phyloP scores from a whole-genome alignment of 345 rosid genomes.

The Erysimum cheiranthoides region DNA sequence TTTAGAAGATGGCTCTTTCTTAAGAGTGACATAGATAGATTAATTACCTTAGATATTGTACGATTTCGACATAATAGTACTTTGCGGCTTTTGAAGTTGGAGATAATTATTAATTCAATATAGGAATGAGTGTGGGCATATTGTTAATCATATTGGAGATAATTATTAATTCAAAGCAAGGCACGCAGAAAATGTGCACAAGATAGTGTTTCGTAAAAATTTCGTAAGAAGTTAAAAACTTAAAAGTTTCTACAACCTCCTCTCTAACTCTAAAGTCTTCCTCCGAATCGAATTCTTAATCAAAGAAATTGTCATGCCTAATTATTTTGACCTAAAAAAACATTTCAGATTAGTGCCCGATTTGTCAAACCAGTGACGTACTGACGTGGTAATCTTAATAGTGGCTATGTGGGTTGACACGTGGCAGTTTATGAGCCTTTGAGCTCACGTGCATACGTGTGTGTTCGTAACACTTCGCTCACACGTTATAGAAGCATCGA shows the following conservation, averaged over 20 bases:
- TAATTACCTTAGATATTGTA: neutral
- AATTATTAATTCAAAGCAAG: no score
- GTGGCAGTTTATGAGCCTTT: slow-evolving; percentile 16
- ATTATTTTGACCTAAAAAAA: neutral
- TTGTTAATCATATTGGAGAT: neutral
- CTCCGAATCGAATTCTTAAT: neutral
- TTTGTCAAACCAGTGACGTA: neutral
- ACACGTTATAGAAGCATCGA: slow-evolving; percentile 1
- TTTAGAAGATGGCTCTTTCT: neutral
- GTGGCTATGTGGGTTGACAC: neutral
- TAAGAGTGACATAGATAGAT: neutral
- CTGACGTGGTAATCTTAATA: neutral
- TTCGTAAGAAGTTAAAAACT: no score
- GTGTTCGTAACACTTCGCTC: neutral
- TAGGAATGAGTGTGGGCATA: neutral
- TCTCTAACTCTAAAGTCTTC: neutral
- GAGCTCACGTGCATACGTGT: slow-evolving; percentile 6
- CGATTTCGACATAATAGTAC: neutral
- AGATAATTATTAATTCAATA: neutral
- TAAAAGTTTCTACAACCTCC: no score
- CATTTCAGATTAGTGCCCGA: neutral
- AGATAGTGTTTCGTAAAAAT: no score
- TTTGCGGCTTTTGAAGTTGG: neutral
- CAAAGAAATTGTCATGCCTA: neutral
- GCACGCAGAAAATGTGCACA: neutral